Evolutionary conservation across 768 basidiomycete genomes (phyloP).

Genomic region (Candolleomyces eurysporus): DNA sequence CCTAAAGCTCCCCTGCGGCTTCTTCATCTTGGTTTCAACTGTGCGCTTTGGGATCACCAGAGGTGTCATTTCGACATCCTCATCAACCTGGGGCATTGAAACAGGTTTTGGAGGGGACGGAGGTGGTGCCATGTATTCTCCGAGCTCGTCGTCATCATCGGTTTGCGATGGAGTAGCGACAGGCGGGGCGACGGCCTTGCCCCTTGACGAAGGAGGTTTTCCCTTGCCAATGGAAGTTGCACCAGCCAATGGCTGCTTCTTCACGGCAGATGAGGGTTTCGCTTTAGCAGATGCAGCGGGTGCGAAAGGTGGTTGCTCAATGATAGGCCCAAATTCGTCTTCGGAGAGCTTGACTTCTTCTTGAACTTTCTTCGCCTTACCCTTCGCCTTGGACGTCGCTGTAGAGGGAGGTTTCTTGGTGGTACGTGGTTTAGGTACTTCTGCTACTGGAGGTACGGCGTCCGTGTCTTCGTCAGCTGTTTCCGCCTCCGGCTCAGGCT

Average conservation of each 20-base stretch:
- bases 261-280: neutral
- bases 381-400: conserved; percentile 11
- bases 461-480: conserved; percentile 20
- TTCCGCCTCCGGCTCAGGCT: conserved; percentile 14
- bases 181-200: conserved; percentile 6
- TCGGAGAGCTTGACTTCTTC: neutral
- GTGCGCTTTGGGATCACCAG: conserved; percentile 7
- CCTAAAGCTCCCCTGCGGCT: neutral
- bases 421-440: conserved; percentile 9
- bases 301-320: neutral
- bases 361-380: neutral
- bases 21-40: neutral
- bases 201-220: conserved; percentile 10
- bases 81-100: neutral
- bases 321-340: conserved; percentile 4
- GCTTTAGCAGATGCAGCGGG: neutral
- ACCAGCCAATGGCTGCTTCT: neutral
- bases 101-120: conserved; percentile 9
- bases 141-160: conserved; percentile 20
- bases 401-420: conserved; percentile 11
- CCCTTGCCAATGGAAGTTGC: conserved; percentile 9
- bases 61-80: conserved; percentile 8
- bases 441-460: conserved; percentile 3
- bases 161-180: conserved; percentile 10
- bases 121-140: conserved; percentile 10